Conservation (phyloP, 2,329 filamentous ascomycete genomes). For the Zymoseptoria passerinii region DNA sequence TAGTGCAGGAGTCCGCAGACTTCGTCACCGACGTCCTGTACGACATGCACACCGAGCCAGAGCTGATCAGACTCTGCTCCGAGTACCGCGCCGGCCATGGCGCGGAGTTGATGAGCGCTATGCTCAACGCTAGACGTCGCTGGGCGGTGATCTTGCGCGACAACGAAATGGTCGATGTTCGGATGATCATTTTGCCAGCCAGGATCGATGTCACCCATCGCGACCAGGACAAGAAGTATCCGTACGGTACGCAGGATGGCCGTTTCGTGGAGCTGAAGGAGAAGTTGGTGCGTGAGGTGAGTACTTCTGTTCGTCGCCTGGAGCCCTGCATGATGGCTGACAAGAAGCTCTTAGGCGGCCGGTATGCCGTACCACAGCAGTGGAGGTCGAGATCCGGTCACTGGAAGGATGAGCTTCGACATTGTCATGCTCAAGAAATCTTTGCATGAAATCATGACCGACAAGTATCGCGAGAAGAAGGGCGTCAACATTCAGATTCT, state of each 20-base stretch:
- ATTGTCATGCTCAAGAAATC: neutral
- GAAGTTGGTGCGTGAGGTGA: neutral
- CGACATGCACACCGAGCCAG: neutral
- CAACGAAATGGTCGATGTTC: neutral
- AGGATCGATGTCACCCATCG: neutral
- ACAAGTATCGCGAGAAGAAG: neutral
- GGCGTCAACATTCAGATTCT: neutral
- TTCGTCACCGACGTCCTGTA: neutral
- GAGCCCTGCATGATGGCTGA: neutral
- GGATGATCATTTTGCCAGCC: neutral
- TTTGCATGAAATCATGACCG: neutral
- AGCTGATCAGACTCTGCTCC: neutral
- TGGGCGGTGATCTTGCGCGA: slow-evolving; percentile 2
- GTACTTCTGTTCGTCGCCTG: neutral
- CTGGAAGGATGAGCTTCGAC: neutral
- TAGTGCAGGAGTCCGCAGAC: neutral
- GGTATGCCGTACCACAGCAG: neutral
- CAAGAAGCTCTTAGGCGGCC: neutral
- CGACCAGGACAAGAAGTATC: neutral
- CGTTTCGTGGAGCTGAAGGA: neutral
- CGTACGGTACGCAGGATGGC: neutral
- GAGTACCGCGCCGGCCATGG: neutral
- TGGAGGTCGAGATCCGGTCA: neutral
- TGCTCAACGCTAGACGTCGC: neutral
- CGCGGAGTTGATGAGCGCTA: neutral